Evolutionary conservation across 352 stramenopile genomes (phyloP).

Genomic region (Pythium oligandrum): DNA sequence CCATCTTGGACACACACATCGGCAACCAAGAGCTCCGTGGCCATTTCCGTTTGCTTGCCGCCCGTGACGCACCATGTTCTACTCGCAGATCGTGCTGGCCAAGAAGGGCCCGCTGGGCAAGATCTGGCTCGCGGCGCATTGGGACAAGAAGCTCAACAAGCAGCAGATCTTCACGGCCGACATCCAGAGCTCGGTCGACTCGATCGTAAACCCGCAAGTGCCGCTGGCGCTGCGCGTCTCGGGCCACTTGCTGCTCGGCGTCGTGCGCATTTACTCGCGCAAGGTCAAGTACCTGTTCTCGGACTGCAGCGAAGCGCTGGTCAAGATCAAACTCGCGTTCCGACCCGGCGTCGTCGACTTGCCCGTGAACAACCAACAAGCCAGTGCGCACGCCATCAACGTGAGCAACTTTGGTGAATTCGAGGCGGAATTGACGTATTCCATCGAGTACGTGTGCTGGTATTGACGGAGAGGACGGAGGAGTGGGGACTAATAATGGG

Average conservation of each 20-base stretch:
- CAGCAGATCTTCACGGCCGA: constrained; percentile 97
- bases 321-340: constrained; percentile 99
- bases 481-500: constrained; percentile 21
- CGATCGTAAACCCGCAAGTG: constrained; percentile 95
- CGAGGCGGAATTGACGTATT: constrained; percentile 79
- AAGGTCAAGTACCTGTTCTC: constrained; percentile 98
- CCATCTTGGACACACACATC: neutral
- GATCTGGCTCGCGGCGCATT: constrained; percentile 99
- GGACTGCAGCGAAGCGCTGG: constrained; percentile 98
- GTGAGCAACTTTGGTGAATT: constrained; percentile 84
- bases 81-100: constrained; percentile 98
- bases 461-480: neutral
- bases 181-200: constrained; percentile 95
- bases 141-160: constrained; percentile 99
- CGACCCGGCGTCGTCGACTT: constrained; percentile 79
- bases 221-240: constrained; percentile 96
- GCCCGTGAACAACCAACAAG: constrained; percentile 56
- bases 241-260: constrained; percentile 96
- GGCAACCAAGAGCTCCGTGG: neutral
- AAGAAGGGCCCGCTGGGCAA: constrained; percentile 99
- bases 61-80: constrained; percentile 92
- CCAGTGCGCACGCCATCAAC: constrained; percentile 74
- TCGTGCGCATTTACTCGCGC: constrained; percentile 98
- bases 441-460: constrained; percentile 60
- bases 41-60: neutral